Evolutionary conservation across 352 stramenopile species (phyloP).

Genomic region (Thraustochytrium sp.): DNA sequence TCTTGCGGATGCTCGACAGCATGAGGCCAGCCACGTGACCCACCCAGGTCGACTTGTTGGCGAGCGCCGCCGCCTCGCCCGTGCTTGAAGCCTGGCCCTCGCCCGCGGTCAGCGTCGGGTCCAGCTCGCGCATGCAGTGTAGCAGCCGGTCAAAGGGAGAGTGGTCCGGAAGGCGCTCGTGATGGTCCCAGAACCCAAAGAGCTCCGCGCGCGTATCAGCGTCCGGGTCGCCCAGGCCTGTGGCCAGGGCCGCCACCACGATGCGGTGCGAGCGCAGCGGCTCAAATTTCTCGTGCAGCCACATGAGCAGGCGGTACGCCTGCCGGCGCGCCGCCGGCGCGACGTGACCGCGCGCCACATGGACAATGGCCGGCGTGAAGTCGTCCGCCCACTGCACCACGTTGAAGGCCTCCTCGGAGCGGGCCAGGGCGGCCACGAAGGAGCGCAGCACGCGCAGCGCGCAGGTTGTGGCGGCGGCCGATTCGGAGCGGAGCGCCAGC

Average conservation of each 20-base stretch:
- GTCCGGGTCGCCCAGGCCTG: neutral
- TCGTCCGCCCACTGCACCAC: neutral
- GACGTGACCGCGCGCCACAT: neutral
- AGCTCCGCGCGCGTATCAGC: neutral
- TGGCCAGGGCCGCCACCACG: neutral
- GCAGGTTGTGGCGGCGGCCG: neutral
- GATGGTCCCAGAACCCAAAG: conserved; percentile 34
- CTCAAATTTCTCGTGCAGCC: neutral
- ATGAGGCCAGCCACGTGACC: conserved; percentile 6
- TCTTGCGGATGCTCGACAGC: neutral
- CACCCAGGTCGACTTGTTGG: neutral
- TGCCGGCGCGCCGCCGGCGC: neutral
- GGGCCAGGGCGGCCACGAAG: neutral
- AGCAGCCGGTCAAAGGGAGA: neutral
- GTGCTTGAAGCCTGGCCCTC: neutral
- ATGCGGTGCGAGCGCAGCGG: neutral
- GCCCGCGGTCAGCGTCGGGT: too few relatives aligned
- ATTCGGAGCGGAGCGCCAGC: neutral
- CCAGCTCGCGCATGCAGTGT: neutral
- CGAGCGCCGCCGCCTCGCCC: neutral
- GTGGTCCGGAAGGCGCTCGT: neutral
- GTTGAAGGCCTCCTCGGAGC: neutral
- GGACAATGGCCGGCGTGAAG: neutral
- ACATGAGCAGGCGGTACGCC: conserved; percentile 2
- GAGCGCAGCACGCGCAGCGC: neutral